Evolutionary conservation across 352 stramenopile genomes (phyloP).

Genomic region (Pythium chondricola): DNA sequence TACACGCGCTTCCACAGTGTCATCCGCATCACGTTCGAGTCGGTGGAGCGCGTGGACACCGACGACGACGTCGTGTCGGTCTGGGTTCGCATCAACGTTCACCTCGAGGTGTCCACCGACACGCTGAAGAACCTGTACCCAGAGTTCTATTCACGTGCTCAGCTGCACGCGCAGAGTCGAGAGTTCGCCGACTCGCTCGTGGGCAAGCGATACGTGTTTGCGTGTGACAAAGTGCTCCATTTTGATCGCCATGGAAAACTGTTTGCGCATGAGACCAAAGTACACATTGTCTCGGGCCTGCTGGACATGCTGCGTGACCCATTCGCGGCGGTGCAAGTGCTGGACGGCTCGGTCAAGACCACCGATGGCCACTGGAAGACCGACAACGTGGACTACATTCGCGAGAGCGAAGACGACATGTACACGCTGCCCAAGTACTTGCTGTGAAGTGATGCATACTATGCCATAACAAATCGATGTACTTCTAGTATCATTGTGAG

Average conservation of each 20-base stretch:
- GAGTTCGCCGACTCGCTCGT: conserved; percentile 23
- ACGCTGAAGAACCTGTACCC: conserved; percentile 50
- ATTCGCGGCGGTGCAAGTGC: conserved; percentile 46
- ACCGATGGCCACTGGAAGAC: conserved; percentile 15
- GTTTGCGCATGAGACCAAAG: conserved; percentile 30
- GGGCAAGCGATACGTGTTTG: conserved; percentile 20
- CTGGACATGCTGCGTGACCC: conserved; percentile 36
- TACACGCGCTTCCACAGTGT: conserved; percentile 49
- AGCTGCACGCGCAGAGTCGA: conserved; percentile 9
- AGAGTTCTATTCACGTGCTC: conserved; percentile 27
- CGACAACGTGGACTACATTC: conserved; percentile 5
- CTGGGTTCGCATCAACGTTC: conserved; percentile 25
- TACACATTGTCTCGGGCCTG: conserved; percentile 38
- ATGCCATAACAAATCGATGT: neutral
- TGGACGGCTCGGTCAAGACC: conserved; percentile 39
- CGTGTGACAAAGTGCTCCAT: conserved; percentile 29
- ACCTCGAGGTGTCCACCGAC: conserved; percentile 29
- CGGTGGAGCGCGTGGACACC: too few species aligned
- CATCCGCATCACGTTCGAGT: conserved; percentile 24
- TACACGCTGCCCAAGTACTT: conserved; percentile 12
- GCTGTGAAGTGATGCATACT: conserved; percentile 4
- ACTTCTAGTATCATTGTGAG: too few species aligned
- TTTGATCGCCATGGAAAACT: conserved; percentile 24
- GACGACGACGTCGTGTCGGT: conserved; percentile 32
- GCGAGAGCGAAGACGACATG: conserved; percentile 10